phyloP scores from a whole-genome alignment of 1,284 basidiomycete genomes.

The Pseudozyma pruni region DNA sequence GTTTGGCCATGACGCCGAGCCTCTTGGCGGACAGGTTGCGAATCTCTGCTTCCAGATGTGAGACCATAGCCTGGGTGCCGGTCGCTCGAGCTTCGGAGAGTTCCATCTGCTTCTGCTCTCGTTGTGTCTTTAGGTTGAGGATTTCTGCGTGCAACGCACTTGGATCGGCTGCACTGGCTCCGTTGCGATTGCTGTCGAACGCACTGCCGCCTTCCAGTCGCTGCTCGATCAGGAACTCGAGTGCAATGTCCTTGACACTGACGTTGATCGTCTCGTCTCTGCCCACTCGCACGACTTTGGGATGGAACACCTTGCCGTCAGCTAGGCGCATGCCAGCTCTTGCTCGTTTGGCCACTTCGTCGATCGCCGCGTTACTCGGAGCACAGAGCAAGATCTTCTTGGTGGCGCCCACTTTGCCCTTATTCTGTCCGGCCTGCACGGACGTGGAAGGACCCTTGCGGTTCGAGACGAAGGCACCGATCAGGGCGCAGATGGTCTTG shows the following conservation, averaged over 20 bases:
- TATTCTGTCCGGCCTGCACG: conserved; percentile 29
- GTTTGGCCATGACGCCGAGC: conserved; percentile 46
- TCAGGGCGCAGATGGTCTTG: conserved; percentile 95
- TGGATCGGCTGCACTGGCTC: conserved; percentile 22
- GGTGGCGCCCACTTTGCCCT: conserved; percentile 33
- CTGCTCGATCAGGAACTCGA: conserved; percentile 73
- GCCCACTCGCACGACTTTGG: conserved; percentile 90
- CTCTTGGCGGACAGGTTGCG: conserved; percentile 46
- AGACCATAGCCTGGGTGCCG: conserved; percentile 19
- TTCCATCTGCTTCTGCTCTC: conserved; percentile 53
- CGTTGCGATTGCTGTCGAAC: conserved; percentile 23
- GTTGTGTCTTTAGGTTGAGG: conserved; percentile 49
- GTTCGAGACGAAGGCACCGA: conserved; percentile 80
- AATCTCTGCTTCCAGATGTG: conserved; percentile 53
- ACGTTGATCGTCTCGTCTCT: conserved; percentile 81
- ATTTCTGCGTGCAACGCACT: conserved; percentile 42
- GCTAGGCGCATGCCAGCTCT: conserved; percentile 79
- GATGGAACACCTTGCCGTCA: conserved; percentile 73
- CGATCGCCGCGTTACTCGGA: conserved; percentile 97
- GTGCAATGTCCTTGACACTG: conserved; percentile 84
- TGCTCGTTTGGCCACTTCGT: conserved; percentile 90
- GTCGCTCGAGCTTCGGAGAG: conserved; percentile 39
- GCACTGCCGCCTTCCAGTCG: conserved; percentile 24
- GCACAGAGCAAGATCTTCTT: conserved; percentile 92
- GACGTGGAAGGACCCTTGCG: conserved; percentile 46